Base-by-base conservation (phyloP, 2,329 filamentous ascomycete species). In the Incumbomyces lentus region DNA sequence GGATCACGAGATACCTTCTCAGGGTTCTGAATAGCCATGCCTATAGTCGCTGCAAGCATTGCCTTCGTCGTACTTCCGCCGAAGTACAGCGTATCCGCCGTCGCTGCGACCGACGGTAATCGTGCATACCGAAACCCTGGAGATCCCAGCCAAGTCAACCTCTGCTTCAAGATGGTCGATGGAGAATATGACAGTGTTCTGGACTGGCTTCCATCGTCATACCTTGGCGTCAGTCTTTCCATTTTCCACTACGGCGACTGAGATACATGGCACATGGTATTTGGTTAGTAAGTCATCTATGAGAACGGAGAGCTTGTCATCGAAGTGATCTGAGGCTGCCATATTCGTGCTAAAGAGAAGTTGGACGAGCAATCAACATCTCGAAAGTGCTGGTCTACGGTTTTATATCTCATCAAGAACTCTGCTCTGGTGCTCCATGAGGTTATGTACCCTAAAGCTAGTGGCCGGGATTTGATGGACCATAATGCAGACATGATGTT, bases 211-310 rank as follows among this genome's bases (percentile, higher is more conserved):
- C 22, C 4, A 17, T 35, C 5, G 16, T n/a, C 33, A 14, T 17
- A 35, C 33, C 16, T 59, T 62, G 22, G 59, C 54, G 43, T 53
- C 58, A 2, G 56, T 56, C 34, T 52, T 47, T 10, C 54, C 52
- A 26, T 55, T 52, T 32, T 59, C 52, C 1, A 62, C 49, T 6
- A 62, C 47, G 5, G 60, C 53, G 16, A 62, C 51, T 11, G 53
- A 49, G 13, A 62, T 40, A 7, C 60, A 60, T 8, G 60, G 60
- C 4, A 59, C 51, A 31, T 62, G 59, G 58, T 59, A 60, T 47
- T 55, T 50, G 4, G 50, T 49, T n/a, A 62, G 47, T 13, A 42
- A 14, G 10, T 31, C 16, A 5, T 45, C 12, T 16, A 44, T 26
- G 19, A 2, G 17, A 11, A 3, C 19, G 14, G 30, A 29, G 40